Evolutionary conservation across 208 protist genomes (phyloP).

Genomic region (Crithidia brevicula): DNA sequence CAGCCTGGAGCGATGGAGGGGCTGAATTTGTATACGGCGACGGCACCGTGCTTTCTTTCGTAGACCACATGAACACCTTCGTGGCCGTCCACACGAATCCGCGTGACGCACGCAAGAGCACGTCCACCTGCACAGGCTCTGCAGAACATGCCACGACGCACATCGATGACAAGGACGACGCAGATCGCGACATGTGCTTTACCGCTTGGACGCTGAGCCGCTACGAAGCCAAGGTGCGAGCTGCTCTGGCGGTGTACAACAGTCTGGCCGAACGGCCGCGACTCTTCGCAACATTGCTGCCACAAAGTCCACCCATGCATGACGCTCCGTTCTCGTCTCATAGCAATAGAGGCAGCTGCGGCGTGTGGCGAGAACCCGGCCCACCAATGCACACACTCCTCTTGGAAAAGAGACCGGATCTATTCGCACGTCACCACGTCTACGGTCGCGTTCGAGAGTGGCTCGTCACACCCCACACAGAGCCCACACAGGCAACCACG

Average conservation of each 20-base stretch:
- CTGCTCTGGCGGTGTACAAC: conserved; percentile 80
- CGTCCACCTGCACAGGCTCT: too few species aligned
- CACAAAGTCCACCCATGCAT: neutral
- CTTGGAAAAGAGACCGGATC: conserved; percentile 33
- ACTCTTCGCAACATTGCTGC: conserved; percentile 49
- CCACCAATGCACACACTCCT: conserved; percentile 56
- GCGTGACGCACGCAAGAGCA: too few species aligned
- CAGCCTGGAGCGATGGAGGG: conserved; percentile 68
- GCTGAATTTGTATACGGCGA: conserved; percentile 87
- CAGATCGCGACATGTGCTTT: conserved; percentile 61
- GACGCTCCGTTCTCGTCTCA: neutral
- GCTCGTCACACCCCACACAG: neutral
- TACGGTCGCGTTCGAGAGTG: conserved; percentile 31
- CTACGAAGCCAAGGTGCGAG: conserved; percentile 69
- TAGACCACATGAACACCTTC: conserved; percentile 86
- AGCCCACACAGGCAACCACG: neutral
- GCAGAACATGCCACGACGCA: too few species aligned
- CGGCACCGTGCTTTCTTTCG: conserved; percentile 80
- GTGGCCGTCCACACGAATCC: conserved; percentile 50
- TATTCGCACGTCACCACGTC: conserved; percentile 45
- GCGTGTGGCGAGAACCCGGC: conserved; percentile 18
- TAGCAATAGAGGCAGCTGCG: neutral
- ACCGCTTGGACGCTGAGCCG: conserved; percentile 69
- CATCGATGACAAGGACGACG: conserved; percentile 14
- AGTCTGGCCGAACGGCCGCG: conserved; percentile 58